These are phyloP conservation scores for Plasmodium vivax DNA, from an alignment of 169 alveolate genomes.

Conservation along the genomic window DNA sequence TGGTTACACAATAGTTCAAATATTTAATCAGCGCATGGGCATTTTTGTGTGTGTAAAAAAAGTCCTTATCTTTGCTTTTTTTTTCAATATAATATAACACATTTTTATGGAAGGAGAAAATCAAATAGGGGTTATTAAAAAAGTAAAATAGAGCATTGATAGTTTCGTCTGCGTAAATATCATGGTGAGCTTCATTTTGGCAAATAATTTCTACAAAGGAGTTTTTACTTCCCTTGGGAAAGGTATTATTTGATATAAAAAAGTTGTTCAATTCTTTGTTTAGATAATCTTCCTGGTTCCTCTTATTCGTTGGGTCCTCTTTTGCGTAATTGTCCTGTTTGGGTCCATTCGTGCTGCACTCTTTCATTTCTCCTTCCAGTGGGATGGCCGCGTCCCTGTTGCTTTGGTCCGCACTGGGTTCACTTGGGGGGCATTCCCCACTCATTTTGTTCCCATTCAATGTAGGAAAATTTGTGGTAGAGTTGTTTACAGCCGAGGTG, in stretches of 20 bases:
- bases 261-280: conserved; percentile 60
- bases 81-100: conserved; percentile 63
- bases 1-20: conserved; percentile 48
- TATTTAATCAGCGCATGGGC: conserved; percentile 39
- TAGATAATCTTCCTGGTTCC: conserved; percentile 54
- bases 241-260: conserved; percentile 36
- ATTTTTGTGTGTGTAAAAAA: conserved; percentile 16
- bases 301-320: neutral
- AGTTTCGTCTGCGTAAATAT: conserved; percentile 48
- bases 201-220: conserved; percentile 60
- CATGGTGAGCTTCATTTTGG: conserved; percentile 1
- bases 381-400: neutral
- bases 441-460: neutral
- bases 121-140: conserved; percentile 61
- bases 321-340: neutral
- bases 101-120: conserved; percentile 59
- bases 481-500: neutral
- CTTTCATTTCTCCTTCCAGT: neutral
- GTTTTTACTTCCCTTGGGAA: conserved; percentile 2
- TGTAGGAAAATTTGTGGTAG: neutral
- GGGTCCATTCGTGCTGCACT: neutral
- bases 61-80: conserved; percentile 30
- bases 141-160: conserved; percentile 64
- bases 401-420: neutral
- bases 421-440: neutral